Percentiles rank a stretch among this genome's conserved stretches.
phyloP scores from a whole-genome alignment of 176 grass and related monocot genomes.

The Aechmea fasciata region DNA sequence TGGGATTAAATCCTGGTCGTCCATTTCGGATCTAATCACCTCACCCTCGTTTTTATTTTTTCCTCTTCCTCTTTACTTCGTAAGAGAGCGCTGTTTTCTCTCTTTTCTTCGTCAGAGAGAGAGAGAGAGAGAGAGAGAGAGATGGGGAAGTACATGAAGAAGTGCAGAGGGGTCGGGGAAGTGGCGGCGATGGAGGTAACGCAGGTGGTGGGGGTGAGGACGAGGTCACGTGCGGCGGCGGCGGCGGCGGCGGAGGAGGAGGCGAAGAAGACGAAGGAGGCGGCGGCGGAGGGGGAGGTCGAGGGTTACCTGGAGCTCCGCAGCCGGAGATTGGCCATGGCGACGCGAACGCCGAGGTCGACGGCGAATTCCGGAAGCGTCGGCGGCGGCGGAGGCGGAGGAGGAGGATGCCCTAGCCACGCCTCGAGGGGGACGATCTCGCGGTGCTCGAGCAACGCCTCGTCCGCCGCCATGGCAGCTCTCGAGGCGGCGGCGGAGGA shows the following conservation, averaged over 20 bases:
- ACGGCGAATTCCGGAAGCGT: neutral
- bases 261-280: constrained; percentile 1
- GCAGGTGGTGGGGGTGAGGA: neutral
- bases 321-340: constrained; percentile 16
- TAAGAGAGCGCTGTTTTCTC: too few species aligned
- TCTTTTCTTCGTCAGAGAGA: neutral
- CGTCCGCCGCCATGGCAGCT: neutral
- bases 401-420: neutral
- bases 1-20: neutral
- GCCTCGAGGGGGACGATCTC: neutral
- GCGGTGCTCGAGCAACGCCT: constrained; percentile 13
- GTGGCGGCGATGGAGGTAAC: neutral
- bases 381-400: neutral
- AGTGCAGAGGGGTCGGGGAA: constrained; percentile 17
- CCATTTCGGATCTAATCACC: neutral
- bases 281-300: neutral
- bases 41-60: neutral
- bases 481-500: neutral
- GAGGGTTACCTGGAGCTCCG: constrained; percentile 11
- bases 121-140: neutral
- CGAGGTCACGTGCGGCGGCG: constrained; percentile 15
- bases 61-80: too few species aligned
- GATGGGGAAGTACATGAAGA: constrained; percentile 20
- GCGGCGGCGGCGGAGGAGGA: constrained; percentile 15
- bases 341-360: neutral